These are phyloP conservation scores for Lactarius trivialis DNA, from an alignment of 768 basidiomycete genomes.

Conservation along the genomic window DNA sequence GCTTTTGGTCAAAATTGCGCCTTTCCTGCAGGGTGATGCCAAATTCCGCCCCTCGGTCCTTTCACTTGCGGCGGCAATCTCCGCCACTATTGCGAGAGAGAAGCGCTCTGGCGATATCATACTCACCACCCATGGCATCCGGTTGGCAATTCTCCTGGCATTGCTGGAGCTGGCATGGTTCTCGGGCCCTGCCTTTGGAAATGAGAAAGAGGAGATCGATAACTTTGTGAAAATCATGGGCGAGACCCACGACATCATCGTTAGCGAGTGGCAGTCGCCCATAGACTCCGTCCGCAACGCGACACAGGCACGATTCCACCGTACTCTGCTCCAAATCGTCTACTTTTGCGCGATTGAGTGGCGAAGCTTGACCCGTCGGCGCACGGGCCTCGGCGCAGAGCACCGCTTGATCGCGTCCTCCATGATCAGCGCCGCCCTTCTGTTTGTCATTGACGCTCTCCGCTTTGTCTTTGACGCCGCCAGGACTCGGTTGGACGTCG, in stretches of 20 bases:
- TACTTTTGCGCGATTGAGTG: constrained; percentile 71
- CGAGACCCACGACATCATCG: constrained; percentile 57
- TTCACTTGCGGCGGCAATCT: constrained; percentile 53
- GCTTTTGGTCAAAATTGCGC: constrained; percentile 55
- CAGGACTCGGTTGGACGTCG: constrained; percentile 46
- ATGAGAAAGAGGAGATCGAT: constrained; percentile 40
- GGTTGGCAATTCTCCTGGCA: constrained; percentile 66
- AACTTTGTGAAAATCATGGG: constrained; percentile 56
- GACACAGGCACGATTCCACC: constrained; percentile 67
- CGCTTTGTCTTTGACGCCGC: constrained; percentile 62
- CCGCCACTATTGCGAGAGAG: constrained; percentile 61
- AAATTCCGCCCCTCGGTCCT: constrained; percentile 50
- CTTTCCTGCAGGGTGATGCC: constrained; percentile 58
- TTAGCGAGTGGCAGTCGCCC: constrained; percentile 70
- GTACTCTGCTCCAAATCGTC: constrained; percentile 67
- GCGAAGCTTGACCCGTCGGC: constrained; percentile 41
- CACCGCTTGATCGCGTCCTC: constrained; percentile 54
- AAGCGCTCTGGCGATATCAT: constrained; percentile 77
- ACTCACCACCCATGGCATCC: constrained; percentile 68
- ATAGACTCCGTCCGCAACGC: constrained; percentile 63
- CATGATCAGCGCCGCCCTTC: constrained; percentile 55
- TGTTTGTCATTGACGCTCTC: constrained; percentile 60
- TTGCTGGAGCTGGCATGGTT: constrained; percentile 81
- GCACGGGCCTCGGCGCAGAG: constrained; percentile 50
- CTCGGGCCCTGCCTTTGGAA: constrained; percentile 42